phyloP scores from a whole-genome alignment of 1,284 basidiomycete genomes.

The Naganishia sp. region DNA sequence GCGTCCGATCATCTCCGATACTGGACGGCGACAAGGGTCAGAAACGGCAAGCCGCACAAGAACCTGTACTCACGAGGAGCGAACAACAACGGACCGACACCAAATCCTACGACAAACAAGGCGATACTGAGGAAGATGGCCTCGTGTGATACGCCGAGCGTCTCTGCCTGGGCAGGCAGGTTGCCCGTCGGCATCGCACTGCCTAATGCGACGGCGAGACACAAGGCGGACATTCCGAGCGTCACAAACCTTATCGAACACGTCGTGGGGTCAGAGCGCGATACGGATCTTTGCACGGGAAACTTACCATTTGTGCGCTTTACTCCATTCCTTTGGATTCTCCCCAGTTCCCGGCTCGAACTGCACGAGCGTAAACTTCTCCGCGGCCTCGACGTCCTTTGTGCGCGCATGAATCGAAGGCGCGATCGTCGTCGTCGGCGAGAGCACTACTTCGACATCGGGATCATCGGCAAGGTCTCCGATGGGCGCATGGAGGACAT shows the following conservation, averaged over 20 bases:
- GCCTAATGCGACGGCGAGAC: slow-evolving; percentile 51
- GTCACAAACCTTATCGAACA: slow-evolving; percentile 39
- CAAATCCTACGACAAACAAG: slow-evolving; percentile 57
- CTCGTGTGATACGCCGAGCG: slow-evolving; percentile 52
- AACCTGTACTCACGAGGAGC: slow-evolving; percentile 44
- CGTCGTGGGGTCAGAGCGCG: not conserved
- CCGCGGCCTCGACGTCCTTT: slow-evolving; percentile 2
- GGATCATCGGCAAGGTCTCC: slow-evolving; percentile 35
- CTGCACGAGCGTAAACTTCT: slow-evolving; percentile 38
- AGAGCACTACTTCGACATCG: not conserved
- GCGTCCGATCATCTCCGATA: slow-evolving; percentile 51
- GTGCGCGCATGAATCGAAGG: not conserved
- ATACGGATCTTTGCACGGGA: too few species aligned
- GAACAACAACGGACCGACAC: slow-evolving; percentile 52
- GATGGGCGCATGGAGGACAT: slow-evolving; percentile 37
- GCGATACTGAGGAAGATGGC: slow-evolving; percentile 53
- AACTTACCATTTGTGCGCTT: too few species aligned
- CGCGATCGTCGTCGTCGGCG: slow-evolving; percentile 8
- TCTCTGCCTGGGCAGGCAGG: slow-evolving; percentile 45
- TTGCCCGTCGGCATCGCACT: slow-evolving; percentile 56
- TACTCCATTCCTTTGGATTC: slow-evolving; percentile 44
- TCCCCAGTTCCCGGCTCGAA: slow-evolving; percentile 41
- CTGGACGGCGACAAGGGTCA: slow-evolving; percentile 19
- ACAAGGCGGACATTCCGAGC: slow-evolving; percentile 40
- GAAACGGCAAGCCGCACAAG: not conserved